phyloP scores from a whole-genome alignment of 768 basidiomycete genomes.

The Floccularia luteovirens region DNA sequence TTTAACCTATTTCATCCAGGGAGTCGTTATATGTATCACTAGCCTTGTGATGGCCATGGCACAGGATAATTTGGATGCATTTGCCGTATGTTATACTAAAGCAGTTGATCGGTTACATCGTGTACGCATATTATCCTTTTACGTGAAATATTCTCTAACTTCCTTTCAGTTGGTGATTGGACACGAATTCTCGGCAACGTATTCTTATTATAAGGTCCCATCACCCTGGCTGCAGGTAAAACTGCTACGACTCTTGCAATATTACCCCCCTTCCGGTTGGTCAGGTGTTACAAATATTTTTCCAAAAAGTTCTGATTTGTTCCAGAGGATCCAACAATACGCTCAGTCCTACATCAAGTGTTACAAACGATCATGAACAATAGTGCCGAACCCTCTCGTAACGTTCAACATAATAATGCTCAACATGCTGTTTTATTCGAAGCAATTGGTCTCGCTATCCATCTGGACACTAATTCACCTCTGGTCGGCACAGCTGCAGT shows the following conservation, averaged over 20 bases:
- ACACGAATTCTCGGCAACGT: constrained; percentile 81
- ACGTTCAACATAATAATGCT: constrained; percentile 98
- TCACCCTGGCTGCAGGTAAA: constrained; percentile 98
- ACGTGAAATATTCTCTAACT: constrained; percentile 2
- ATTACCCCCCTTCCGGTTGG: constrained; percentile 91
- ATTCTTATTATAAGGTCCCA: constrained; percentile 96
- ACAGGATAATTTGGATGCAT: constrained; percentile 89
- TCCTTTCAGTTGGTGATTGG: constrained; percentile 74
- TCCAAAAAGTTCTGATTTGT: constrained; percentile 4
- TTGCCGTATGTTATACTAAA: constrained; percentile 87
- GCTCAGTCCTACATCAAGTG: constrained; percentile 70
- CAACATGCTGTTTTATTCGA: constrained; percentile 98
- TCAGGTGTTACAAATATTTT: constrained; percentile 2
- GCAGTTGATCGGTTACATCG: constrained; percentile 85
- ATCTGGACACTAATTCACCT: constrained; percentile 85
- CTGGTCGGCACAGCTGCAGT: constrained; percentile 85
- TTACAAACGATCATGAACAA: constrained; percentile 88
- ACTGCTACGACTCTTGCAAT: constrained; percentile 85
- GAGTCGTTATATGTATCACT: constrained; percentile 91
- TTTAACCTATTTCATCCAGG: constrained; percentile 35
- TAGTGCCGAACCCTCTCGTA: constrained; percentile 83
- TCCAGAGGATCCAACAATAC: constrained; percentile 78
- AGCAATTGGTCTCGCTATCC: constrained; percentile 94
- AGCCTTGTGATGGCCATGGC: constrained; percentile 91
- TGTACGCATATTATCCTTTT: constrained; percentile 33